Evolutionary conservation across 2,329 filamentous ascomycete species (phyloP).

Genomic region (Amylocarpus encephaloides): DNA sequence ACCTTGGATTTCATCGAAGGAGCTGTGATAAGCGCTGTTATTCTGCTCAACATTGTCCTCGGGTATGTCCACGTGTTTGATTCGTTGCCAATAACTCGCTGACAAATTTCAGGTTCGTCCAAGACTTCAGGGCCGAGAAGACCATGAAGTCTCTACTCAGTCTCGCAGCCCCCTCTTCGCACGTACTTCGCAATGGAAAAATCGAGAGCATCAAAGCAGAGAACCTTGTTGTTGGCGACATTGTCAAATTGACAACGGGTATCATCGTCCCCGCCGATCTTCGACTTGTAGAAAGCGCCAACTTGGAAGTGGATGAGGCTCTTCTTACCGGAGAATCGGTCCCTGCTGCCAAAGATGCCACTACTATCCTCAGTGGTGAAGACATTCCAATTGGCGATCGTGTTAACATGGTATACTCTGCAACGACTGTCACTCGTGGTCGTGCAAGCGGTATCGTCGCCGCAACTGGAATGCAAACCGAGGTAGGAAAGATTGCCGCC

Average conservation of each 20-base stretch:
- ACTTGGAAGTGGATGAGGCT: slow-evolving; percentile 70
- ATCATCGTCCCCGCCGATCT: slow-evolving; percentile 67
- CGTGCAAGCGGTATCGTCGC: slow-evolving; percentile 63
- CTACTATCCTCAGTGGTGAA: slow-evolving; percentile 40
- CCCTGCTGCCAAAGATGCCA: slow-evolving; percentile 60
- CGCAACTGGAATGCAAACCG: slow-evolving; percentile 65
- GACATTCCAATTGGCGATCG: slow-evolving; percentile 62
- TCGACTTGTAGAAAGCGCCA: slow-evolving; percentile 59
- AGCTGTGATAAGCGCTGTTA: slow-evolving; percentile 57
- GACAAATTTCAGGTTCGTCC: slow-evolving; percentile 40
- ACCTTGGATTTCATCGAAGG: slow-evolving; percentile 60
- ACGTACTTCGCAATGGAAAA: slow-evolving; percentile 49
- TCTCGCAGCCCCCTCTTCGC: slow-evolving; percentile 44
- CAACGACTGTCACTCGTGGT: slow-evolving; percentile 65
- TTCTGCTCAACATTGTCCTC: slow-evolving; percentile 60
- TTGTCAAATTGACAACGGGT: slow-evolving; percentile 56
- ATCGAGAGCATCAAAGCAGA: slow-evolving; percentile 48
- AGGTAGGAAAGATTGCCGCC: slow-evolving; percentile 70
- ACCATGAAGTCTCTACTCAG: slow-evolving; percentile 49
- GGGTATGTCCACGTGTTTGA: slow-evolving; percentile 41
- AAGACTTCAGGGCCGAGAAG: slow-evolving; percentile 56
- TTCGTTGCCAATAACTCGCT: neutral
- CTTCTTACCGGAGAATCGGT: slow-evolving; percentile 68
- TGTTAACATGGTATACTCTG: slow-evolving; percentile 64
- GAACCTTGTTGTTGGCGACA: slow-evolving; percentile 57